Evolutionary conservation across 2,329 filamentous ascomycete genomes (phyloP).

Genomic region (Sphaerulina vaccinii): DNA sequence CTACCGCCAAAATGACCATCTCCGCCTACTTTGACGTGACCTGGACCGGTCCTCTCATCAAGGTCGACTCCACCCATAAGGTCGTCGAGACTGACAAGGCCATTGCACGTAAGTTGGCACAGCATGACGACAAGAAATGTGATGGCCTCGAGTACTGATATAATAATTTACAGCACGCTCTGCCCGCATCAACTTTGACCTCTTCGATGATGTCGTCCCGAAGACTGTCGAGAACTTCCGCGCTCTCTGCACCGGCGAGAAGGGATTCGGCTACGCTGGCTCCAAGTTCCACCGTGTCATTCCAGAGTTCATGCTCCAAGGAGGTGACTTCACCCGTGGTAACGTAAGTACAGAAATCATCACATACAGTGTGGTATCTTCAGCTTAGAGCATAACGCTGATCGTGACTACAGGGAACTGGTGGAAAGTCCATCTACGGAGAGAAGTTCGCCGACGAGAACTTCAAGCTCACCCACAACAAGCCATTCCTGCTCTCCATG

Average conservation of each 20-base stretch:
- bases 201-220: conserved; percentile 81
- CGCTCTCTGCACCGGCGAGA: conserved; percentile 90
- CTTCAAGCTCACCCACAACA: conserved; percentile 86
- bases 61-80: conserved; percentile 59
- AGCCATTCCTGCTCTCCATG: conserved; percentile 94
- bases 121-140: not conserved
- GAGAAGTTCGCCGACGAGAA: conserved; percentile 98
- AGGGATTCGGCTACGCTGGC: conserved; percentile 77
- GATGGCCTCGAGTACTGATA: conserved; percentile 8
- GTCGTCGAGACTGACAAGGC: conserved; percentile 35
- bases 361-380: not conserved
- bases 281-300: conserved; percentile 95
- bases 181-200: conserved; percentile 83
- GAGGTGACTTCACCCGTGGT: conserved; percentile 92
- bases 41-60: conserved; percentile 65
- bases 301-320: conserved; percentile 98
- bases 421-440: conserved; percentile 95
- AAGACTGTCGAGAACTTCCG: conserved; percentile 98
- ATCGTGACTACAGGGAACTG: conserved; percentile 67
- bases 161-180: conserved; percentile 56
- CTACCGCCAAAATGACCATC: conserved; percentile 71
- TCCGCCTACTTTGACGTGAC: conserved; percentile 60
- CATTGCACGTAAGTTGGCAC: not conserved
- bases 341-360: conserved; percentile 64
- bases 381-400: not conserved